phyloP scores from a whole-genome alignment of 2,329 filamentous ascomycete genomes.

The Calcarisporium arbuscula region DNA sequence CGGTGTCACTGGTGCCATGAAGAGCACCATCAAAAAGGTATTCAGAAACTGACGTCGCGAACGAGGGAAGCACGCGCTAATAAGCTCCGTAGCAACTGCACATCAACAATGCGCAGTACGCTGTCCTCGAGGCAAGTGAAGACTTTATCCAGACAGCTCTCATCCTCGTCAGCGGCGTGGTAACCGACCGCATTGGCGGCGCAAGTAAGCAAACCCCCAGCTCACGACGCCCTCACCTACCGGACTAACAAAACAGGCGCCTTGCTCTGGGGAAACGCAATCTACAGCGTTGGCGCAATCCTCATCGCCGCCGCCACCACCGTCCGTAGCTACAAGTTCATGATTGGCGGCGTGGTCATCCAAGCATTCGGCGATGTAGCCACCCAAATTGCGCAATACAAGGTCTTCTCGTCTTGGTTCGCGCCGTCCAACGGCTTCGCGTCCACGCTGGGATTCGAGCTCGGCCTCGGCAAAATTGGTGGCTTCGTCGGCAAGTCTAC shows the following conservation, averaged over 20 bases:
- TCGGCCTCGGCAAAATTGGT: slow-evolving; percentile 55
- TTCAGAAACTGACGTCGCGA: no score
- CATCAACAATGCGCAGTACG: slow-evolving; percentile 55
- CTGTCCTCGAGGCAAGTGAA: slow-evolving; percentile 52
- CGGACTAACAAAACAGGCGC: no score
- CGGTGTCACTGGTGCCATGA: slow-evolving; percentile 56
- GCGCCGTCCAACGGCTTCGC: slow-evolving; percentile 55
- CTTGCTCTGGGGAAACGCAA: slow-evolving; percentile 55
- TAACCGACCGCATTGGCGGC: slow-evolving; percentile 54
- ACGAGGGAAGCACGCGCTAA: no score
- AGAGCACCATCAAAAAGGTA: slow-evolving; percentile 52
- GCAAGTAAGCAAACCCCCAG: slow-evolving; percentile 35
- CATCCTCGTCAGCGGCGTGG: slow-evolving; percentile 46
- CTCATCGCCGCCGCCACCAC: slow-evolving; percentile 52
- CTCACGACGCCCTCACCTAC: no score
- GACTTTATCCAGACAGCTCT: slow-evolving; percentile 55
- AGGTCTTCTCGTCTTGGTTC: slow-evolving; percentile 61
- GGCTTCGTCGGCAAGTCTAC: slow-evolving; percentile 54
- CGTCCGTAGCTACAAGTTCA: slow-evolving; percentile 50
- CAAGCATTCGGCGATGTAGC: slow-evolving; percentile 56
- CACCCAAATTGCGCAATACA: slow-evolving; percentile 59
- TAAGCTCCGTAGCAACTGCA: slow-evolving; percentile 37
- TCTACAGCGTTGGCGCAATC: slow-evolving; percentile 52
- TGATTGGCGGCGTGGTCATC: slow-evolving; percentile 51
- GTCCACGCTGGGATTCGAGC: slow-evolving; percentile 53